Conservation (phyloP, 495 filamentous ascomycete species). For the Hypoxylon perforatum region DNA sequence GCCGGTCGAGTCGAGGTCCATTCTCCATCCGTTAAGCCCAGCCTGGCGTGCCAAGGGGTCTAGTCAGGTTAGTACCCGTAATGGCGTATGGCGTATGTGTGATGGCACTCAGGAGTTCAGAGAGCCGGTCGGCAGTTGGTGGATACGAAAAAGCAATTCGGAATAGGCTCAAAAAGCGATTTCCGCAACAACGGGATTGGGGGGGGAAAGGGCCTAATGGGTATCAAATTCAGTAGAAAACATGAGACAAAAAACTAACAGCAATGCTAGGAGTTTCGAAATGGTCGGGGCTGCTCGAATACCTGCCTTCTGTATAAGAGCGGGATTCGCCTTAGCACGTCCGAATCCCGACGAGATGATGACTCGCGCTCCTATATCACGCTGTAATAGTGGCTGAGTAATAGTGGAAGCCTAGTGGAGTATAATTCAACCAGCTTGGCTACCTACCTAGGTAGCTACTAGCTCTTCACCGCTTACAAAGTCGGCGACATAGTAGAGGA, state of each 20-base stretch:
- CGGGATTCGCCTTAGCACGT: constrained; percentile 7
- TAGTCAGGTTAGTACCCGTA: too few species aligned
- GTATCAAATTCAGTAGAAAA: background rate
- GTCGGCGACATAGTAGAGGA: background rate
- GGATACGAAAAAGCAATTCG: constrained; percentile 10
- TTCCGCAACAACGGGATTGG: constrained; percentile 8
- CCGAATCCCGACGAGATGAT: constrained; percentile 12
- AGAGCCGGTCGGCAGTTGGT: constrained; percentile 12
- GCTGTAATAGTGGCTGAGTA: too few species aligned
- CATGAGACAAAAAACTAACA: background rate
- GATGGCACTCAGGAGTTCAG: background rate
- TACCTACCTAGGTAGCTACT: background rate
- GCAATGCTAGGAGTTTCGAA: background rate
- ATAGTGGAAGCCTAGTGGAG: background rate
- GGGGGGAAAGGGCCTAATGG: background rate
- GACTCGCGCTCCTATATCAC: background rate
- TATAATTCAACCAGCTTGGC: too few species aligned
- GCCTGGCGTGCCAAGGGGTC: constrained; percentile 4
- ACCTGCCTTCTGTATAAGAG: background rate
- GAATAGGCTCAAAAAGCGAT: constrained; percentile 3
- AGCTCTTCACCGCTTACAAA: background rate
- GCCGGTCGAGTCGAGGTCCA: constrained; percentile 29
- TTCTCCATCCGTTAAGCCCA: constrained; percentile 5
- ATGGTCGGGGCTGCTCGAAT: background rate
- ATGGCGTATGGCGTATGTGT: background rate